A percentile compares a stretch with the other conserved stretches of the same genome.
These are phyloP conservation scores for Aspergillus hiratsukae DNA, from an alignment of 2,329 filamentous ascomycete species.

Conservation along the genomic window DNA sequence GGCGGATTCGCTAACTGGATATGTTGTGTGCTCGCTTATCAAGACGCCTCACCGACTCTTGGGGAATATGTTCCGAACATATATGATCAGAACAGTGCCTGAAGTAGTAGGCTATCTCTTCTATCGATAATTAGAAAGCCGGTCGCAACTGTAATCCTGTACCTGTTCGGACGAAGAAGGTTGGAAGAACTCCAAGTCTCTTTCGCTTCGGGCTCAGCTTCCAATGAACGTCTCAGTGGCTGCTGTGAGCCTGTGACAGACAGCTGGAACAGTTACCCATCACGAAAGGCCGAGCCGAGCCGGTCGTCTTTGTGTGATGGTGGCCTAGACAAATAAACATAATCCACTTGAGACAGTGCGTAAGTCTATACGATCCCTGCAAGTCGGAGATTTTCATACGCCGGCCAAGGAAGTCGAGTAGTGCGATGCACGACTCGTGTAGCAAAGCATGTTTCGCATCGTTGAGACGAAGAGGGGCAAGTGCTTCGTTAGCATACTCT, in stretches of 20 bases:
- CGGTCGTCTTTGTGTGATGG: slow-evolving; percentile 3
- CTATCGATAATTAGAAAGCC: not conserved
- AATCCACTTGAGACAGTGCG: not conserved
- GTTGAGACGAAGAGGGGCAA: slow-evolving; percentile 1
- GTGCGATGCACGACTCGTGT: slow-evolving; percentile 1
- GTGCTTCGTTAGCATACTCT: not conserved
- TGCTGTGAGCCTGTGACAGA: not conserved
- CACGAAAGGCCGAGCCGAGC: slow-evolving; percentile 3
- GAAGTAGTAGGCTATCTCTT: not conserved
- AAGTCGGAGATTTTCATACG: slow-evolving; percentile 13
- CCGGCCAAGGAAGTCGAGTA: slow-evolving; percentile 3
- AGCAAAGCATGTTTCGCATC: slow-evolving; percentile 12
- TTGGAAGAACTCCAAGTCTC: not conserved
- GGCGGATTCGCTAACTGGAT: not conserved
- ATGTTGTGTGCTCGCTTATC: not conserved
- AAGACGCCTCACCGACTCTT: not conserved
- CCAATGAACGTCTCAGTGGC: not conserved
- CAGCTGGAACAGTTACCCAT: not conserved
- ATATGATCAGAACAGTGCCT: not conserved
- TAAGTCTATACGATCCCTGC: slow-evolving; percentile 2
- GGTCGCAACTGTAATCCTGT: not conserved
- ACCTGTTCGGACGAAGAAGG: not conserved
- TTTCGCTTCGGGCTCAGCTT: not conserved
- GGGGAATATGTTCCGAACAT: not conserved
- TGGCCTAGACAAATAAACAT: slow-evolving; percentile 2